Evolutionary conservation across 169 alveolate genomes (phyloP), one percentile per base, ranked within the genome.

Genomic region (Theileria annulata): DNA sequence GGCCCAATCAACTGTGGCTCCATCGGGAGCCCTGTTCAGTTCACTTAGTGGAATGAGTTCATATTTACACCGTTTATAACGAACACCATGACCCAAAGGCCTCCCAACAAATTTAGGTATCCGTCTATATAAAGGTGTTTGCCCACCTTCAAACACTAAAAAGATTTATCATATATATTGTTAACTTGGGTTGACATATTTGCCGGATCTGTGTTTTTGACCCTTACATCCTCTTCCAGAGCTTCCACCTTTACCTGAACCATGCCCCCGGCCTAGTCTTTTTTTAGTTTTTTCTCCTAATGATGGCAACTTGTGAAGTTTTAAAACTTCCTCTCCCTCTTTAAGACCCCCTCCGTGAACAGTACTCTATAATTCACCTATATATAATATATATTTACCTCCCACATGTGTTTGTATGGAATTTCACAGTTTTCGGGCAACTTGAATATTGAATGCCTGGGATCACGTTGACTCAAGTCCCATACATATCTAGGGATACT

Each of bases 181-280:
- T 56, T 56, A 68, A 59, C 80, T 73, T 12, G 85, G 86, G 58
- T 83, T 83, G 2, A 76, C 37, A 30, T 88, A 90, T n/a, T 87
- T 75, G 9, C 94, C 94, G 28, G 92, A 84, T 80, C 94, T 49
- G 78, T 89, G 91, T 63, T 86, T 90, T 79, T 90, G 94, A 27
- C 94, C 94, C 63, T 90, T 90, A 86, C 88, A 83, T 9, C 94
- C 94, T 31, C 94, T 54, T 28, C 89, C 86, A 10, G 88, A 86
- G 15, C 92, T 87, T 42, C 94, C 94, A 15, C 94, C 94, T 62
- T 87, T 72, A 33, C 89, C 89, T 77, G 90, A 80, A 3, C 94
- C 94, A 48, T 87, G 92, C n/a, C 94, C 94, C 19, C 94, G 76
- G 35, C 94, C 94, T 31, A 87, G 80, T 31, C 94, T 82, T 79